Percentiles rank a stretch among this genome's conserved stretches.
phyloP scores from a whole-genome alignment of 2,329 filamentous ascomycete species.

The Fonsecaea erecta region DNA sequence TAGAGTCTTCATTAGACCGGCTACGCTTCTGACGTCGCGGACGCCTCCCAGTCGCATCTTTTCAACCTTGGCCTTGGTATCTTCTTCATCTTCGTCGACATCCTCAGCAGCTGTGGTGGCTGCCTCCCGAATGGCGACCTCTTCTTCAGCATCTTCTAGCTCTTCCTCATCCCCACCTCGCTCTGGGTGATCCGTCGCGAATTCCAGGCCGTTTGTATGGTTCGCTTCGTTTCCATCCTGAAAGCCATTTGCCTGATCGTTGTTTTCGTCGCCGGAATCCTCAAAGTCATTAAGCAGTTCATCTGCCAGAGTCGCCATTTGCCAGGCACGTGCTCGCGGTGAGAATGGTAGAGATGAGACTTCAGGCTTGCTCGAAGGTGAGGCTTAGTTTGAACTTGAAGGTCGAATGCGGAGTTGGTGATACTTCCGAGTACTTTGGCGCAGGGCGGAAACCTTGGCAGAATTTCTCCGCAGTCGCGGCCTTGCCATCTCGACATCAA shows the following conservation, averaged over 20 bases:
- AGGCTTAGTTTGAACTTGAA: background rate
- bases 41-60: constrained; percentile 77
- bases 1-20: constrained; percentile 78
- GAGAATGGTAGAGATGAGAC: background rate
- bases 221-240: constrained; percentile 46
- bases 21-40: constrained; percentile 78
- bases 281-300: constrained; percentile 92
- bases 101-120: constrained; percentile 59
- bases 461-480: constrained; percentile 17
- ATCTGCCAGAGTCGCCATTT: constrained; percentile 91
- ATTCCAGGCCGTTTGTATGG: constrained; percentile 35
- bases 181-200: constrained; percentile 41
- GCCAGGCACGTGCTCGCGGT: background rate
- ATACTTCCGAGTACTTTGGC: constrained; percentile 5
- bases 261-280: constrained; percentile 78
- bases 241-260: constrained; percentile 61
- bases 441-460: constrained; percentile 4
- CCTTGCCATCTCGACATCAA: background rate
- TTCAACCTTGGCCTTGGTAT: constrained; percentile 77
- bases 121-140: constrained; percentile 47
- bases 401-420: background rate
- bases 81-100: constrained; percentile 65
- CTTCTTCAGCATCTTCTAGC: constrained; percentile 39
- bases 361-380: constrained; percentile 11
- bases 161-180: constrained; percentile 44